phyloP scores from a whole-genome alignment of 139 green algal genomes.

The Raphidocelis subcapitata region DNA sequence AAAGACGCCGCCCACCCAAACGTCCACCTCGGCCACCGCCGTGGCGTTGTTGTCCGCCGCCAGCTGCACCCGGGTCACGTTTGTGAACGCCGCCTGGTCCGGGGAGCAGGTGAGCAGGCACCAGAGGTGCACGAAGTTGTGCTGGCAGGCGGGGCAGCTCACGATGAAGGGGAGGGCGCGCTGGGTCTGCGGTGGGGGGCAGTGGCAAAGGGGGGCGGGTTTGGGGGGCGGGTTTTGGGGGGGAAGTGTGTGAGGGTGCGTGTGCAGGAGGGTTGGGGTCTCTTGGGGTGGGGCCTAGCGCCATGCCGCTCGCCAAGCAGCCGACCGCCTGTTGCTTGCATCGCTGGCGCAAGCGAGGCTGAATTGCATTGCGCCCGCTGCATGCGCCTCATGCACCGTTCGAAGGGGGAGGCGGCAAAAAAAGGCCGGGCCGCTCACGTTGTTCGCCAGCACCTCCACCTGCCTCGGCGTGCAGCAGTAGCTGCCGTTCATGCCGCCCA shows the following conservation, averaged over 20 bases:
- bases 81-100: slow-evolving; percentile 81
- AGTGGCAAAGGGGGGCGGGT: neutral
- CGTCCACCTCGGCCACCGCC: slow-evolving; percentile 52
- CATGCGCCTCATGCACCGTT: no score
- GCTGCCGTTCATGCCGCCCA: slow-evolving; percentile 21
- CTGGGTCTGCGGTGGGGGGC: slow-evolving; percentile 40
- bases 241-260: neutral
- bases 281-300: no score
- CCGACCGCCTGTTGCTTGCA: no score
- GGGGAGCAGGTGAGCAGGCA: slow-evolving; percentile 69
- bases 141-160: slow-evolving; percentile 86
- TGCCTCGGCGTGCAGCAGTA: slow-evolving; percentile 84
- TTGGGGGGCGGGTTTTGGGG: no score
- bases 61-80: slow-evolving; percentile 67
- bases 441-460: slow-evolving; percentile 59
- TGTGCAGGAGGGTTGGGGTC: no score
- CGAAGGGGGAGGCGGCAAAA: no score
- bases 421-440: no score
- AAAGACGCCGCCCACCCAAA: slow-evolving; percentile 57
- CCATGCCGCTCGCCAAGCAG: no score
- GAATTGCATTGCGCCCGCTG: no score
- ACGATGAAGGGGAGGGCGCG: slow-evolving; percentile 73
- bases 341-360: no score
- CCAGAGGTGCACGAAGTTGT: slow-evolving; percentile 93
- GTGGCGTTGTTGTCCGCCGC: slow-evolving; percentile 40